A percentile compares a stretch with the other conserved stretches of the same genome.
Evolutionary conservation across 192 early-diverging fungal genomes (phyloP).

Genomic region (Podila epicladia): DNA sequence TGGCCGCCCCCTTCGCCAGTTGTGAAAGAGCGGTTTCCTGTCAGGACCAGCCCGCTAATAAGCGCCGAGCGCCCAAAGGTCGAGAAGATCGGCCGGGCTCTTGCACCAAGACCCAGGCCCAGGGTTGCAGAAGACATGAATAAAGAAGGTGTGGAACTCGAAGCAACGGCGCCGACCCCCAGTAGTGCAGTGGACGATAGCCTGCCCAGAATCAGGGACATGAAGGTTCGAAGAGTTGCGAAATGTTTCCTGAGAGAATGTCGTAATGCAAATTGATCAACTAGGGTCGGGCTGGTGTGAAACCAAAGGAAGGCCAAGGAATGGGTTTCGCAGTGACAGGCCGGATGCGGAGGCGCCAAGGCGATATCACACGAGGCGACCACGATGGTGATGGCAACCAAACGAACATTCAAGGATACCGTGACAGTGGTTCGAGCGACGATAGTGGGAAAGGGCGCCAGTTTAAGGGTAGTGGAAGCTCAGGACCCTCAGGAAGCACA

Average conservation of each 20-base stretch:
- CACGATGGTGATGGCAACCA: constrained; percentile 41
- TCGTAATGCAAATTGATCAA: too few species aligned
- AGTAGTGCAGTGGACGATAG: not conserved
- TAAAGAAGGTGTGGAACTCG: not conserved
- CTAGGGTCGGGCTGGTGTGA: not conserved
- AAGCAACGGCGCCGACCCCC: not conserved
- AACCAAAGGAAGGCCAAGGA: not conserved
- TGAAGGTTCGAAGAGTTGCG: not conserved
- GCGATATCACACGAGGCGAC: constrained; percentile 10
- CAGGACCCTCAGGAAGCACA: not conserved
- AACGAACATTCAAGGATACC: constrained; percentile 36
- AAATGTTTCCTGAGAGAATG: too few species aligned
- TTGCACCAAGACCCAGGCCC: not conserved
- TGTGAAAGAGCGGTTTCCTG: too few species aligned
- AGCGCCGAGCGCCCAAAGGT: constrained; percentile 16
- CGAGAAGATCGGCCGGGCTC: not conserved
- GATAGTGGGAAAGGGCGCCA: not conserved
- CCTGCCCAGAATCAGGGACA: not conserved
- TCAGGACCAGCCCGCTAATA: constrained; percentile 25
- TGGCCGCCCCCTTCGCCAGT: too few species aligned
- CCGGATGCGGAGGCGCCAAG: constrained; percentile 38
- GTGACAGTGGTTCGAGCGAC: constrained; percentile 21
- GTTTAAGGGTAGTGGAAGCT: not conserved
- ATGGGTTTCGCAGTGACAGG: not conserved
- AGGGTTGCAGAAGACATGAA: not conserved